Conservation (phyloP, 371 early-diverging fungal species). For the Rhizopus arrhizus region DNA sequence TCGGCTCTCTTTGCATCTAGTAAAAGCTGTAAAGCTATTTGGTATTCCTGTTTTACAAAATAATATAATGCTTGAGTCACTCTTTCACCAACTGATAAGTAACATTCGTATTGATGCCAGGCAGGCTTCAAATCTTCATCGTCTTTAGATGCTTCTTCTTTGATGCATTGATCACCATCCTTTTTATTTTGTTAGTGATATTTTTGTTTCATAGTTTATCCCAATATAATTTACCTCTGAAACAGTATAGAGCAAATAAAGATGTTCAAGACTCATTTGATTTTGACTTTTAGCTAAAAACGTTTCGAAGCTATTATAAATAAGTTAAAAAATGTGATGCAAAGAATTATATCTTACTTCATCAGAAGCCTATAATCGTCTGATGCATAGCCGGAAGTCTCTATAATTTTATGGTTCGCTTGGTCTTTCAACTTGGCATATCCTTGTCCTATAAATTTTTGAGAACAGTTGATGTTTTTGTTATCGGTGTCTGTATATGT, state of each 20-base stretch:
- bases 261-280: conserved; percentile 24
- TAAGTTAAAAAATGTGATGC: background rate
- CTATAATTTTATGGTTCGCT: conserved; percentile 14
- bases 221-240: conserved; percentile 10
- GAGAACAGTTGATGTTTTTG: background rate
- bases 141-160: conserved; percentile 18
- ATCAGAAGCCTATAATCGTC: conserved; percentile 36
- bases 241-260: conserved; percentile 23
- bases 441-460: conserved; percentile 11
- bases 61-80: conserved; percentile 20
- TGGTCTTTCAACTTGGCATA: conserved; percentile 23
- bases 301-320: conserved; percentile 19
- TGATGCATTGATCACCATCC: background rate
- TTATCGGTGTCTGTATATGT: background rate
- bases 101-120: conserved; percentile 34
- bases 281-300: conserved; percentile 31
- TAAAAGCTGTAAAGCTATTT: conserved; percentile 23
- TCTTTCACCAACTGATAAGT: conserved; percentile 16
- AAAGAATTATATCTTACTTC: conserved; percentile 20
- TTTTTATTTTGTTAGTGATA: background rate
- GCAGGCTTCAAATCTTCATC: conserved; percentile 18
- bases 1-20: conserved; percentile 34
- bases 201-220: background rate
- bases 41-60: conserved; percentile 25
- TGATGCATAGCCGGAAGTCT: conserved; percentile 10